Evolutionary conservation across 495 filamentous ascomycete species (phyloP).

Genomic region (Stereocaulon alpinum): DNA sequence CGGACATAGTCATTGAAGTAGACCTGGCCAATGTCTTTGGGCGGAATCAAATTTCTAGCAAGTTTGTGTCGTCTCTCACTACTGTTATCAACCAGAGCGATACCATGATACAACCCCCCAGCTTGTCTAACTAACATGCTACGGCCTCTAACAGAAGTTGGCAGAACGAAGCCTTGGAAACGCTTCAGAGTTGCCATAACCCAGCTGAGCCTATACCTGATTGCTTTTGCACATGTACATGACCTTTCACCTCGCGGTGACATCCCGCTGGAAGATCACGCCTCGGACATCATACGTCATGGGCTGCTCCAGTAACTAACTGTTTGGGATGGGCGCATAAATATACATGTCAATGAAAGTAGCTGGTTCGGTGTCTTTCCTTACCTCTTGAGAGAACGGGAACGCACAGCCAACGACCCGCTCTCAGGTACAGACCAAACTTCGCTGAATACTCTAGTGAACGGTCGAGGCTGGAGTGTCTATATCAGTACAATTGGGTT

Average conservation of each 20-base stretch:
- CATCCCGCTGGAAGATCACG: background rate
- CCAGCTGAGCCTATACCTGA: background rate
- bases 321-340: background rate
- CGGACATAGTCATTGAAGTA: slow-evolving; percentile 13
- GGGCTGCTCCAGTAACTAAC: background rate
- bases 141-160: background rate
- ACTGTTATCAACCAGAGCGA: background rate
- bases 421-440: background rate
- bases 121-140: background rate
- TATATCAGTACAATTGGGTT: background rate
- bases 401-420: background rate
- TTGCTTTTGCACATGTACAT: background rate
- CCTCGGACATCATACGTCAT: background rate
- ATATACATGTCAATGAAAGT: background rate
- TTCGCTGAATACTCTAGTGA: background rate
- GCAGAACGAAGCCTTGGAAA: background rate
- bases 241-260: background rate
- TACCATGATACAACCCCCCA: background rate
- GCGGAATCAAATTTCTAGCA: slow-evolving; percentile 1
- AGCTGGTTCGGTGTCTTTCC: background rate
- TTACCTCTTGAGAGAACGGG: background rate
- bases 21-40: slow-evolving; percentile 18
- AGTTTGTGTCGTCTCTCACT: background rate
- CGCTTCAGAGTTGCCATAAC: background rate
- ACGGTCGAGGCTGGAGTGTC: background rate